Base-by-base conservation (phyloP, 1,284 basidiomycete genomes). In the Serendipita sp. region DNA sequence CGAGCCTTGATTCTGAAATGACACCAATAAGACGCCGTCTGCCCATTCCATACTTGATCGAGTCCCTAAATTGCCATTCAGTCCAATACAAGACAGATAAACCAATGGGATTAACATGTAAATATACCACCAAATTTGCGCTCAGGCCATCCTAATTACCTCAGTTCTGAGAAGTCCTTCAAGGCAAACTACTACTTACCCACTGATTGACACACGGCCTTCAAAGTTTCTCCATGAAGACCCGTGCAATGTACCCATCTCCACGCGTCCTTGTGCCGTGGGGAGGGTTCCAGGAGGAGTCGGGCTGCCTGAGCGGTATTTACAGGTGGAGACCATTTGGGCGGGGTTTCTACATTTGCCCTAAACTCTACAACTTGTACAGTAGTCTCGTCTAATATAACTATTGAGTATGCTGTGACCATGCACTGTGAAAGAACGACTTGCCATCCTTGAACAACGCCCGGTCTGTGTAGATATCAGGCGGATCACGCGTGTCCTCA, bases 61-160 rank as follows among this genome's bases (percentile, higher is more conserved):
- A 35, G 53, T 58, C 53, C 53, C 53, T 58, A 58, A 6, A 5
- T 32, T n/a, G 17, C 8, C 53, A 32, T 32, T 34, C 10, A 32
- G 38, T 41, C 38, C 6, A 41, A 41, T 41, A 13, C 13, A 13
- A 5, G 8, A 30, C 10, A 32, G 17, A 30, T 35, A 32, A 41
- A 30, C n/a, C 53, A 30, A 22, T 22, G 22, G 22, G 22, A 22
- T 22, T 22, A 8, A 58, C 53, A 58, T 32, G 53, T 58, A n/a
- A 58, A 58, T 22, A 58, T 58, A 5, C 53, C 53, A 30, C 53
- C 53, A 58, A 58, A 58, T 32, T 58, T 58, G 17, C 53, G 53
- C 8, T 30, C 26, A 4, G 26, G 26, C 53, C 53, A 58, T n/a
- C 32, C 53, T 58, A n/a, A 49, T 49, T 49, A n/a, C 45, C 5